Percentiles rank a stretch among this genome's conserved stretches.
These are phyloP conservation scores for Ustilago cynodontis DNA, from an alignment of 1,284 basidiomycete genomes.

Conservation along the genomic window DNA sequence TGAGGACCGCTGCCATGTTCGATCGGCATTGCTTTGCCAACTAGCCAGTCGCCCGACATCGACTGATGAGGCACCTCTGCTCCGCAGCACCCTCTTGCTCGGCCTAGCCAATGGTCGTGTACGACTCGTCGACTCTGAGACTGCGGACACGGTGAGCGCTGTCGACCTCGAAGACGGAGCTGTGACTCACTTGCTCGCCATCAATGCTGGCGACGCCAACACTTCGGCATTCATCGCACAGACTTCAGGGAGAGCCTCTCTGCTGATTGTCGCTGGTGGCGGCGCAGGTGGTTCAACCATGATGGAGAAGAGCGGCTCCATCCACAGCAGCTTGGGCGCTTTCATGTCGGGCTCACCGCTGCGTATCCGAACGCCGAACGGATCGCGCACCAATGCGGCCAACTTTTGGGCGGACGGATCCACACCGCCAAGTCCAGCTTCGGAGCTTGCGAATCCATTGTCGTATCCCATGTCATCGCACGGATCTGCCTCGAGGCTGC, in stretches of 20 bases:
- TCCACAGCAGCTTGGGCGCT: slow-evolving; percentile 34
- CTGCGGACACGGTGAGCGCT: slow-evolving; percentile 28
- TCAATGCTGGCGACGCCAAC: slow-evolving; percentile 28
- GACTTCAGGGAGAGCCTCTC: slow-evolving; percentile 33
- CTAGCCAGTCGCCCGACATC: slow-evolving; percentile 22
- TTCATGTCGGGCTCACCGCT: slow-evolving; percentile 37
- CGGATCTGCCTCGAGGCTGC: slow-evolving; percentile 36
- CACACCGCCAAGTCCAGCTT: slow-evolving; percentile 44
- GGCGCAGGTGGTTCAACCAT: slow-evolving; percentile 3
- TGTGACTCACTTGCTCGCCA: slow-evolving; percentile 17
- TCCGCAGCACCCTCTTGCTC: slow-evolving; percentile 38
- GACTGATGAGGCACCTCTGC: slow-evolving; percentile 29
- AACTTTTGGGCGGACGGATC: slow-evolving; percentile 46
- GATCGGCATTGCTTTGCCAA: slow-evolving; percentile 39
- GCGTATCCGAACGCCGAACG: slow-evolving; percentile 43
- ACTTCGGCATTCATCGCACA: slow-evolving; percentile 33
- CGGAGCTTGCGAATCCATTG: slow-evolving; percentile 36
- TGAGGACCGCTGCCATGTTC: slow-evolving; percentile 30
- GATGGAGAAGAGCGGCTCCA: slow-evolving; percentile 42
- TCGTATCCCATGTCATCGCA: slow-evolving; percentile 54
- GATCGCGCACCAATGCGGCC: slow-evolving; percentile 37
- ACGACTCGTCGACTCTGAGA: slow-evolving; percentile 32
- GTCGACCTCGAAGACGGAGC: slow-evolving; percentile 48
- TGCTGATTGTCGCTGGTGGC: slow-evolving; percentile 28
- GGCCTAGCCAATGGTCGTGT: slow-evolving; percentile 44